Evolutionary conservation across 225 moss, liverwort and hornwort genomes (phyloP).

Genomic region (Takakia lepidozioides): DNA sequence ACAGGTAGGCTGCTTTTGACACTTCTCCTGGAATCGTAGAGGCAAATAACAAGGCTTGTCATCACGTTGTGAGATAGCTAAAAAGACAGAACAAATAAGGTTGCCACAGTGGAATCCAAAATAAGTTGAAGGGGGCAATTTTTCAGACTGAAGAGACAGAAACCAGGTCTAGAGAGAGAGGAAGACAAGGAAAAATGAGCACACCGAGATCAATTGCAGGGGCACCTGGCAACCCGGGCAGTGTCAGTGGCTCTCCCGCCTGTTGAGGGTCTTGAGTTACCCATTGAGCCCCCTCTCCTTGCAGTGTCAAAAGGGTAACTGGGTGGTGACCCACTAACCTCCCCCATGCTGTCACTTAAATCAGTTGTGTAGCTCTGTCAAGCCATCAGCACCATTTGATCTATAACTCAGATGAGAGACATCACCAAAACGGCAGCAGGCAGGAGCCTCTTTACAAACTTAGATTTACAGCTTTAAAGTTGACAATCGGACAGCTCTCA

Average conservation of each 20-base stretch:
- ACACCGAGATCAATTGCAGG: slow-evolving; percentile 84
- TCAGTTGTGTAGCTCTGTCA: slow-evolving; percentile 65
- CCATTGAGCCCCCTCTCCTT: slow-evolving; percentile 69
- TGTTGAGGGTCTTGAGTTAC: slow-evolving; percentile 57
- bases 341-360: slow-evolving; percentile 55
- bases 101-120: no score
- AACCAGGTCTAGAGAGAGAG: no score
- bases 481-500: neutral
- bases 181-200: no score
- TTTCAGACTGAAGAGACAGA: no score
- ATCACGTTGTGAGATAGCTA: no score
- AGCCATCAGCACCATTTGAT: slow-evolving; percentile 2
- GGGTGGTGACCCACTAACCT: slow-evolving; percentile 42
- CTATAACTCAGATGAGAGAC: neutral
- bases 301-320: slow-evolving; percentile 63
- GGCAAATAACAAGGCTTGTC: no score
- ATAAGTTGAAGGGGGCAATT: no score
- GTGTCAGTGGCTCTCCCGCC: slow-evolving; percentile 95
- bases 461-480: no score
- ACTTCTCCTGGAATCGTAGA: no score
- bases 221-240: slow-evolving; percentile 91
- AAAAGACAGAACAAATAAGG: no score
- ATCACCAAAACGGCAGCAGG: neutral
- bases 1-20: neutral
- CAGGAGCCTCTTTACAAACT: neutral